phyloP scores from a whole-genome alignment of 2,329 filamentous ascomycete species.

The Xylariaceae sp. region DNA sequence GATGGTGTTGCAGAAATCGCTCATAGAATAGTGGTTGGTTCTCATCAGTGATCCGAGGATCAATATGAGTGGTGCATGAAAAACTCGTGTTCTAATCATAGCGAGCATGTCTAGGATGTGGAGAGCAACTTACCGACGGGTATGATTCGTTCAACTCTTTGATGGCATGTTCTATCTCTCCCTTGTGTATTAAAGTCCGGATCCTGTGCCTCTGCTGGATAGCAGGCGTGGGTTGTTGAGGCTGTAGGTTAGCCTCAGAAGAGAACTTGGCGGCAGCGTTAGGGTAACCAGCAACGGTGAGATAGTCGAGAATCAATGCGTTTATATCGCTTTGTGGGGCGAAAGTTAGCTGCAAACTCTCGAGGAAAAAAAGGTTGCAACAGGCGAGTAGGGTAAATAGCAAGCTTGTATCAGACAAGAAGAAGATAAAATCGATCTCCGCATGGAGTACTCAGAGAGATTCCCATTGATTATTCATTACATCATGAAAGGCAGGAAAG shows the following conservation, averaged over 20 bases:
- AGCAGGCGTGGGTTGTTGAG: constrained; percentile 63
- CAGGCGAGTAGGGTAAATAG: constrained; percentile 8
- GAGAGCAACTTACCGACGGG: constrained; percentile 65
- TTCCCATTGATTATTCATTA: constrained; percentile 96
- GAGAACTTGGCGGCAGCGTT: constrained; percentile 90
- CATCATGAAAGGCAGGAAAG: constrained; percentile 27
- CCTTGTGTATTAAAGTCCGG: constrained; percentile 75
- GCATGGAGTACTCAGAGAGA: constrained; percentile 97
- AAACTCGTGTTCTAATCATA: constrained; percentile 90
- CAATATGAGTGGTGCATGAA: constrained; percentile 99
- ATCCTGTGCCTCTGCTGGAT: constrained; percentile 79
- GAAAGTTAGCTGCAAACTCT: constrained; percentile 15
- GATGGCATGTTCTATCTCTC: constrained; percentile 80
- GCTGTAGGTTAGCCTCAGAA: constrained; percentile 80
- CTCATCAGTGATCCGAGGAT: constrained; percentile 85
- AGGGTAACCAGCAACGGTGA: constrained; percentile 92
- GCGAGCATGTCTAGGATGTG: constrained; percentile 34
- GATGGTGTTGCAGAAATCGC: constrained; percentile 28
- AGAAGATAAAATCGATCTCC: constrained; percentile 64
- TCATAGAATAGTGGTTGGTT: constrained; percentile 73
- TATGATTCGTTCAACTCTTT: constrained; percentile 84
- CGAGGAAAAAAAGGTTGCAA: not conserved
- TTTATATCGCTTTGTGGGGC: constrained; percentile 73
- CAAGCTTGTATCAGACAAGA: constrained; percentile 24
- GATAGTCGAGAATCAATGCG: constrained; percentile 89